Conservation (phyloP, 805 yeast genomes). For the Hanseniaspora guilliermondii region DNA sequence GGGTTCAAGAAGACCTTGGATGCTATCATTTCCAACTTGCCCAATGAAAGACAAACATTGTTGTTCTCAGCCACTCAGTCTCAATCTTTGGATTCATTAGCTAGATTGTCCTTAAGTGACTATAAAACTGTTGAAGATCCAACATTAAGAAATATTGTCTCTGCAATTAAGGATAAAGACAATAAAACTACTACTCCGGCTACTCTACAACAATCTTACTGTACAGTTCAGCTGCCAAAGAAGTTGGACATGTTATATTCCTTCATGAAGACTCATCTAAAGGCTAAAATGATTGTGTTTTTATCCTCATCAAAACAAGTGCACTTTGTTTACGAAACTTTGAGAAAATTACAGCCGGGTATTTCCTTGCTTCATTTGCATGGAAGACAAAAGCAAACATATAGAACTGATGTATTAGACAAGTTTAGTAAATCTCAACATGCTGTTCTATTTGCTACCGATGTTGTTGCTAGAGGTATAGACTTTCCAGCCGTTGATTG, state of each 20-base stretch:
- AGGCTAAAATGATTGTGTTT: constrained; percentile 68
- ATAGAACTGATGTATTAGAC: constrained; percentile 68
- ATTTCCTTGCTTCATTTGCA: constrained; percentile 73
- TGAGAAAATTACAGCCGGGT: constrained; percentile 83
- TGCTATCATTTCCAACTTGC: constrained; percentile 63
- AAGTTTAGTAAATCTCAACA: constrained; percentile 68
- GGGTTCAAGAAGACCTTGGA: constrained; percentile 79
- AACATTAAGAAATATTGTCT: constrained; percentile 44
- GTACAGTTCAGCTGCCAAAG: constrained; percentile 58
- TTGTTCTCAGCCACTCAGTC: constrained; percentile 85
- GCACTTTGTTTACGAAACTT: constrained; percentile 75
- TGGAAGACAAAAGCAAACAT: constrained; percentile 84
- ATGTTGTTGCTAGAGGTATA: constrained; percentile 81
- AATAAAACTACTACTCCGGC: constrained; percentile 51
- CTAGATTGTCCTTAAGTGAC: constrained; percentile 43
- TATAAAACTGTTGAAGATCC: constrained; percentile 41
- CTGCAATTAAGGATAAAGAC: constrained; percentile 22
- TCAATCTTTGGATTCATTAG: constrained; percentile 67
- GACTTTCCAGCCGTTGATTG: constrained; percentile 90
- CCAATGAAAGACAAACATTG: constrained; percentile 70
- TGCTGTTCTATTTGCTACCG: constrained; percentile 78
- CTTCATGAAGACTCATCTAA: constrained; percentile 70
- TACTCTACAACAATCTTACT: constrained; percentile 70
- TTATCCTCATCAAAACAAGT: constrained; percentile 83
- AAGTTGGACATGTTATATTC: constrained; percentile 80